Conservation (phyloP, 257 asterid species). For the Schizonepeta tenuifolia region DNA sequence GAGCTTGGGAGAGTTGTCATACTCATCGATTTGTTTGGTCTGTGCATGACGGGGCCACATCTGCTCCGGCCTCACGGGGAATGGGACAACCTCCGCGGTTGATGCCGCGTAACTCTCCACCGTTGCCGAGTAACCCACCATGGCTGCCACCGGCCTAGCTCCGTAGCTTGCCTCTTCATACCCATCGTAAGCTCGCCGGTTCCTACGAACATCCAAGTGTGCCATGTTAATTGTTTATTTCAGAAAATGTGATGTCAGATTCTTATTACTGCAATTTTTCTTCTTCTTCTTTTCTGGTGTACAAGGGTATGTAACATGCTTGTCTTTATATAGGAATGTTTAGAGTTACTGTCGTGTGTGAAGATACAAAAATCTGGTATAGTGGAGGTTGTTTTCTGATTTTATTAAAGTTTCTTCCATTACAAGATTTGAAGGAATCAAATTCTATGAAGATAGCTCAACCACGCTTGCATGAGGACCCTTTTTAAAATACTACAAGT, state of each 20-base stretch:
- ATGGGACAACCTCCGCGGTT: conserved; percentile 11
- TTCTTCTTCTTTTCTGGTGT: neutral
- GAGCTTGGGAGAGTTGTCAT: conserved; percentile 9
- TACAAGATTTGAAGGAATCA: conserved; percentile 32
- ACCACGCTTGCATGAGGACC: neutral
- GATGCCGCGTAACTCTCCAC: conserved; percentile 16
- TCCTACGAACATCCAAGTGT: neutral
- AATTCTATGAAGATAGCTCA: conserved; percentile 28
- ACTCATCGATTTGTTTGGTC: neutral
- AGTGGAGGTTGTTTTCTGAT: conserved; percentile 29
- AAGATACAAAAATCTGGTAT: neutral
- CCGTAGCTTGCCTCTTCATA: neutral
- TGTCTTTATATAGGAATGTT: conserved; percentile 30
- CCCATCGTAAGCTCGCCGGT: neutral
- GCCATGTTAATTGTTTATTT: conserved; percentile 36
- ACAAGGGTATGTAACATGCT: neutral
- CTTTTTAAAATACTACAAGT: no score
- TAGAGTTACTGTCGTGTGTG: neutral
- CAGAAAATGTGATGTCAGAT: neutral
- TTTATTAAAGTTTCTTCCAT: neutral
- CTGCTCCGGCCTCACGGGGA: neutral
- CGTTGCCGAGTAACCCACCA: conserved; percentile 22
- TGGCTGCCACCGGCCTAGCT: neutral
- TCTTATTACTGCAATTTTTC: neutral
- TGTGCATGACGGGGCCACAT: conserved; percentile 17